Evolutionary conservation across 1,284 basidiomycete genomes (phyloP).

Genomic region (Apiotrichum mycotoxinovorans): DNA sequence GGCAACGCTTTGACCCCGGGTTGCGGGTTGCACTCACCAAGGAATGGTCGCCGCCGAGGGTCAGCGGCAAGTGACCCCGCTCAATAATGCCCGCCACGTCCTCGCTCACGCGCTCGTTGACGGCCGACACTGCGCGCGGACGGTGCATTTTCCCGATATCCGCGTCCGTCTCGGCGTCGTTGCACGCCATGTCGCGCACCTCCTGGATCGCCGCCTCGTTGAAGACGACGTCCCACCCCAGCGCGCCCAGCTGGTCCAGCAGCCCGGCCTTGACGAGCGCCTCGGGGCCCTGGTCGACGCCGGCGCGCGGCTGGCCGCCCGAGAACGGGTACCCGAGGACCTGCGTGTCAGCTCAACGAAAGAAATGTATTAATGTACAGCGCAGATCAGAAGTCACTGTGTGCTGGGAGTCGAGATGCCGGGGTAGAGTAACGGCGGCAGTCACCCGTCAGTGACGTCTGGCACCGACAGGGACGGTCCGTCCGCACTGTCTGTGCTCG

Average conservation of each 20-base stretch:
- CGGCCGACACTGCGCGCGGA: slow-evolving; percentile 77
- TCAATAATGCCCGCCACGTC: slow-evolving; percentile 70
- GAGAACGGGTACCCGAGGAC: slow-evolving; percentile 70
- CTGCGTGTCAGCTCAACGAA: slow-evolving; percentile 42
- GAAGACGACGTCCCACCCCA: slow-evolving; percentile 87
- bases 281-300: slow-evolving; percentile 89
- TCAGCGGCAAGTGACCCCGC: slow-evolving; percentile 78
- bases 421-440: not conserved
- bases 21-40: slow-evolving; percentile 56
- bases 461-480: slow-evolving; percentile 1
- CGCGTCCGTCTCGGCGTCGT: slow-evolving; percentile 57
- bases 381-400: too few relatives aligned
- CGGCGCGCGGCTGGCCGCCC: slow-evolving; percentile 61
- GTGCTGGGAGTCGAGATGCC: too few relatives aligned
- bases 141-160: slow-evolving; percentile 86
- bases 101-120: slow-evolving; percentile 73
- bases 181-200: slow-evolving; percentile 51
- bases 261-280: slow-evolving; percentile 81
- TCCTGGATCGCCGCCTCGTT: slow-evolving; percentile 81
- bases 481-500: not conserved
- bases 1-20: not conserved
- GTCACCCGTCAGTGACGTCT: not conserved
- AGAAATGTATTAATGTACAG: too few relatives aligned
- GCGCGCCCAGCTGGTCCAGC: slow-evolving; percentile 65
- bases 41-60: slow-evolving; percentile 95